Evolutionary conservation across 495 filamentous ascomycete genomes (phyloP).

Genomic region (Evansstolkia leycettana): DNA sequence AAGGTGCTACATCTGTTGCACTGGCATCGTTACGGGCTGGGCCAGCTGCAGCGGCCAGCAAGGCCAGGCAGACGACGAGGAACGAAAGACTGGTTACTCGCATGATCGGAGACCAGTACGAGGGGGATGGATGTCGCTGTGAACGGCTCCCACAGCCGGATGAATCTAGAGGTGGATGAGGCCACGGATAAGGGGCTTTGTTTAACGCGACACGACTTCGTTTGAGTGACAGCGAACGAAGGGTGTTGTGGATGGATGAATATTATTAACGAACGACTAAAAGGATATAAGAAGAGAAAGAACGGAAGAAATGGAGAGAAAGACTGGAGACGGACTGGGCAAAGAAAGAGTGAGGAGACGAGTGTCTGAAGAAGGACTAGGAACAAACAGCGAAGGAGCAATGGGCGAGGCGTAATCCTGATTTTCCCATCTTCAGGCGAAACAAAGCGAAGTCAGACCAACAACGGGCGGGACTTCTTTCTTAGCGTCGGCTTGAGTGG

Average conservation of each 20-base stretch:
- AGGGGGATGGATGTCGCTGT: conserved; percentile 1
- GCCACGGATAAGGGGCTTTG: not conserved
- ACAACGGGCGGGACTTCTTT: no score
- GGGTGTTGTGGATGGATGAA: not conserved
- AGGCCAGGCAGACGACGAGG: conserved; percentile 23
- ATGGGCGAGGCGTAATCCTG: not conserved
- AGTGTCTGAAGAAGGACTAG: not conserved
- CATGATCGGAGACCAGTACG: conserved; percentile 15
- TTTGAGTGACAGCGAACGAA: not conserved
- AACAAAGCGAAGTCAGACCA: not conserved
- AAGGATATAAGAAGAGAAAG: conserved; percentile 10
- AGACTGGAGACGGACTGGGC: not conserved
- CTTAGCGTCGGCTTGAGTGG: no score
- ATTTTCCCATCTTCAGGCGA: not conserved
- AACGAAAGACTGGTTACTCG: conserved; percentile 25
- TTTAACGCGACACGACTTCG: not conserved
- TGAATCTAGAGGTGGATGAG: not conserved
- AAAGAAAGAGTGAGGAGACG: not conserved
- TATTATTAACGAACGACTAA: conserved; percentile 2
- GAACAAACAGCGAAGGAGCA: conserved; percentile 1
- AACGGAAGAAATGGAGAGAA: conserved; percentile 6
- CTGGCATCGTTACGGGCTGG: conserved; percentile 13
- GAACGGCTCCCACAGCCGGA: conserved; percentile 3
- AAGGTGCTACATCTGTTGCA: conserved; percentile 6
- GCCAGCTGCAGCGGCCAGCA: conserved; percentile 25